A percentile compares a stretch with the other conserved stretches of the same genome.
These are phyloP conservation scores for Lantana camara DNA, from an alignment of 257 asterid genomes.

Conservation along the genomic window DNA sequence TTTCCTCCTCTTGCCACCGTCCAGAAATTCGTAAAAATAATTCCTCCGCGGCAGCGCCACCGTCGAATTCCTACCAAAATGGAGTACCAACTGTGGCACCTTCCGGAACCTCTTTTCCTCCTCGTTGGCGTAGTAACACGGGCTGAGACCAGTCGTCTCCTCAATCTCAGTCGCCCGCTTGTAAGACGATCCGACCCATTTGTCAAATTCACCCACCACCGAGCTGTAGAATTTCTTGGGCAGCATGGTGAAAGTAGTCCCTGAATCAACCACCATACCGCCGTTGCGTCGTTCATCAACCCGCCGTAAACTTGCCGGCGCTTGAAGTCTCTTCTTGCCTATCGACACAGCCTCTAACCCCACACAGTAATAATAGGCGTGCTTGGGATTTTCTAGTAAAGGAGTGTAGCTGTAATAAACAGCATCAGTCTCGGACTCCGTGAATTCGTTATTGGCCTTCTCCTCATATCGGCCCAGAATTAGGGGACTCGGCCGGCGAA, in stretches of 20 bases:
- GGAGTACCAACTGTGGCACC: constrained; percentile 58
- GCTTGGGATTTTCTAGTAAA: constrained; percentile 74
- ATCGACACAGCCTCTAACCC: constrained; percentile 69
- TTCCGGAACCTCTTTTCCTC: not conserved
- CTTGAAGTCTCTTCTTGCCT: constrained; percentile 45
- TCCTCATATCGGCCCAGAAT: constrained; percentile 65
- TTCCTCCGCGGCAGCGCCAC: constrained; percentile 84
- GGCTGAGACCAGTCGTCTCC: constrained; percentile 70
- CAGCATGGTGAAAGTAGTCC: constrained; percentile 88
- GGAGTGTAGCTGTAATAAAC: constrained; percentile 67
- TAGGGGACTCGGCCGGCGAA: constrained; percentile 69
- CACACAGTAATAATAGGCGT: constrained; percentile 68
- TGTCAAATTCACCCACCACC: constrained; percentile 50
- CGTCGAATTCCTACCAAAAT: constrained; percentile 78
- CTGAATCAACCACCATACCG: constrained; percentile 98
- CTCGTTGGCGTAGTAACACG: constrained; percentile 60
- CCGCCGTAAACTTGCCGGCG: constrained; percentile 57
- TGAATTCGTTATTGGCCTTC: not conserved
- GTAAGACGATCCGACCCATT: constrained; percentile 41
- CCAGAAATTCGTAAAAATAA: constrained; percentile 69
- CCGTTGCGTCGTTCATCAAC: constrained; percentile 77
- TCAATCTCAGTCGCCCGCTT: constrained; percentile 62
- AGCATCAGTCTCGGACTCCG: not conserved
- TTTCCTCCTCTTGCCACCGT: constrained; percentile 38
- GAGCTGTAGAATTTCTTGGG: constrained; percentile 55